These are phyloP conservation scores for Claviceps purpurea DNA, from an alignment of 2,329 filamentous ascomycete species.

Conservation along the genomic window DNA sequence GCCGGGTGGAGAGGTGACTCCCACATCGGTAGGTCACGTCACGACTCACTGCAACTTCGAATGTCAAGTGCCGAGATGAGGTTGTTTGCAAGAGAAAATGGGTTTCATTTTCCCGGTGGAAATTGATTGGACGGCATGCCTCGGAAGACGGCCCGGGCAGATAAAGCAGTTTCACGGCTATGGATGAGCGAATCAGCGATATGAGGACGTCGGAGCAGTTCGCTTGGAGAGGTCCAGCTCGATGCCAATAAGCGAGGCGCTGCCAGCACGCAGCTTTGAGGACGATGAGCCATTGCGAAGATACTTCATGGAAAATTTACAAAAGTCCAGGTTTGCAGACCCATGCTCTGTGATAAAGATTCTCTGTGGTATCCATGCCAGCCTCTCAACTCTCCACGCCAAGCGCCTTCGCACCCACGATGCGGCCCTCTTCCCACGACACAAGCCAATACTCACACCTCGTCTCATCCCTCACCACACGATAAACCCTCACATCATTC, in stretches of 20 bases:
- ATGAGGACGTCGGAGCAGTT: too few species aligned
- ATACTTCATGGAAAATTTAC: not conserved
- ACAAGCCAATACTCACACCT: constrained; percentile 73
- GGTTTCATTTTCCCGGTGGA: not conserved
- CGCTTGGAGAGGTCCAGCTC: too few species aligned
- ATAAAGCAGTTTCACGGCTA: too few species aligned
- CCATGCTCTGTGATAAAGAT: too few species aligned
- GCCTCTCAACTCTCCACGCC: constrained; percentile 46
- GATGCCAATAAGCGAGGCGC: too few species aligned
- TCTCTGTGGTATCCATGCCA: too few species aligned
- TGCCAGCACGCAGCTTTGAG: too few species aligned
- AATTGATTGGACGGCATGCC: not conserved
- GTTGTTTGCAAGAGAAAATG: not conserved
- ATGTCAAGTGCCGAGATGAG: not conserved
- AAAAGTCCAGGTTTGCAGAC: not conserved
- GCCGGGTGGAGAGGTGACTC: too few species aligned
- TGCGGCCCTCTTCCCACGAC: constrained; percentile 42
- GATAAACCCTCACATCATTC: constrained; percentile 61
- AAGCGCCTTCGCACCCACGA: constrained; percentile 69
- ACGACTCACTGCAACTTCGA: too few species aligned
- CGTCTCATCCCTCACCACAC: constrained; percentile 47
- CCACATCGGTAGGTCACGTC: too few species aligned
- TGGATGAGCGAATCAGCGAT: too few species aligned
- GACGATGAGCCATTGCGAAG: not conserved
- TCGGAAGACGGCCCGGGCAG: too few species aligned